These are phyloP conservation scores for Coemansia umbellata DNA, from an alignment of 192 early-diverging fungal genomes.

Conservation along the genomic window DNA sequence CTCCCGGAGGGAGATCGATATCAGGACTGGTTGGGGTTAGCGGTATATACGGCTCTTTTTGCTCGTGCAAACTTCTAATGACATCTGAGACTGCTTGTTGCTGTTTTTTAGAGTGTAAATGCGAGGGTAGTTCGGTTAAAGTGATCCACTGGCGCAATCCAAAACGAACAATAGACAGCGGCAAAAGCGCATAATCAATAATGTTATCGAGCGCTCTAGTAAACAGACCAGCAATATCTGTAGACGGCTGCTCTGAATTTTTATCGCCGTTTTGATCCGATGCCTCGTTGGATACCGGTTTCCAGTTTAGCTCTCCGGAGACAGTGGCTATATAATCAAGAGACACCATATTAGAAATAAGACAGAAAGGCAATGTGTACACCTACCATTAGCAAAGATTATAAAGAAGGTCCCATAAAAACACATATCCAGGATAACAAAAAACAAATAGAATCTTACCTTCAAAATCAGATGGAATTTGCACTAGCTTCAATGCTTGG, in stretches of 20 bases:
- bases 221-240: conserved; percentile 12
- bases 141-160: conserved; percentile 46
- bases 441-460: conserved; percentile 10
- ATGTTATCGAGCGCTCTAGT: conserved; percentile 35
- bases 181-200: conserved; percentile 35
- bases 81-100: background rate
- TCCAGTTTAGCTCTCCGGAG: conserved; percentile 37
- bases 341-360: too few relatives aligned
- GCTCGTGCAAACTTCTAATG: background rate
- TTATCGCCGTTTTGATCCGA: background rate
- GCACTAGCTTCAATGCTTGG: background rate
- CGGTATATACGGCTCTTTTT: conserved; percentile 6
- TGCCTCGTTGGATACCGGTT: background rate
- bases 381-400: background rate
- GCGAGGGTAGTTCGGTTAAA: conserved; percentile 4
- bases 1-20: conserved; percentile 9
- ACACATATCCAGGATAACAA: too few relatives aligned
- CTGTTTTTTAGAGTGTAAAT: background rate
- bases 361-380: background rate
- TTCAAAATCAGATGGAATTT: conserved; percentile 26
- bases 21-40: conserved; percentile 20
- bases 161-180: conserved; percentile 44
- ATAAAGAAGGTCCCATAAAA: too few relatives aligned
- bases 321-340: conserved; percentile 14
- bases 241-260: background rate